These are phyloP conservation scores for Rhynchosporium agropyri DNA, from an alignment of 2,329 filamentous ascomycete genomes.

Conservation along the genomic window DNA sequence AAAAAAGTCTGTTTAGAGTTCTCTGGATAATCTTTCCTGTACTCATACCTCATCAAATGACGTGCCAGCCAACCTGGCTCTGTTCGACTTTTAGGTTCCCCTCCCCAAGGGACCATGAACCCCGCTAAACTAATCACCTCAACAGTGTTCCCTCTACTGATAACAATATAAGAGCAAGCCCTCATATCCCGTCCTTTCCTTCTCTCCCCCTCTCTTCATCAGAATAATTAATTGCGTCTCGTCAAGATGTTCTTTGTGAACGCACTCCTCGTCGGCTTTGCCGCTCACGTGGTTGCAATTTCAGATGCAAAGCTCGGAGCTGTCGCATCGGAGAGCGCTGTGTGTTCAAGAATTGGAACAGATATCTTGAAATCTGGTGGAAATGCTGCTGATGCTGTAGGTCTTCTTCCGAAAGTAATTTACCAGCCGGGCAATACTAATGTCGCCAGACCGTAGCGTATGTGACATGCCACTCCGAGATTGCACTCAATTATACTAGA, in stretches of 20 bases:
- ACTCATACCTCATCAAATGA: not conserved
- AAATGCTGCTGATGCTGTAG: slow-evolving; percentile 57
- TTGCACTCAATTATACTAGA: too few species aligned
- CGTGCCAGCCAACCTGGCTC: not conserved
- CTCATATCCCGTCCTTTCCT: not conserved
- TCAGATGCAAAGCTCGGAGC: slow-evolving; percentile 51
- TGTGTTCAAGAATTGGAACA: slow-evolving; percentile 71
- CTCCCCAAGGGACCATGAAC: not conserved
- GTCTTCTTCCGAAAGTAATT: slow-evolving; percentile 7
- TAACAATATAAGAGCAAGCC: not conserved
- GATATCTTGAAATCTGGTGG: slow-evolving; percentile 62
- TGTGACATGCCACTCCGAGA: too few species aligned
- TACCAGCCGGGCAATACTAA: slow-evolving; percentile 11
- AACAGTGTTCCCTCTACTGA: not conserved
- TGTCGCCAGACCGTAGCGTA: slow-evolving; percentile 49
- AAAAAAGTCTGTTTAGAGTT: not conserved
- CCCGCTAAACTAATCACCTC: not conserved
- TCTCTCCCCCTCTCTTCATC: not conserved
- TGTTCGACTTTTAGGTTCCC: not conserved
- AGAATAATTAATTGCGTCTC: not conserved
- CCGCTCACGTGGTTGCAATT: slow-evolving; percentile 1
- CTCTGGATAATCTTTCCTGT: not conserved
- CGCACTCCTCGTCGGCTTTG: slow-evolving; percentile 15
- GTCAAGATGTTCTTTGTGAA: slow-evolving; percentile 14
- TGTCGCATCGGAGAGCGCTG: slow-evolving; percentile 68